Percentiles rank a stretch among this genome's conserved stretches.
Evolutionary conservation across 2,329 filamentous ascomycete genomes (phyloP).

Genomic region (Penicillium sp.): DNA sequence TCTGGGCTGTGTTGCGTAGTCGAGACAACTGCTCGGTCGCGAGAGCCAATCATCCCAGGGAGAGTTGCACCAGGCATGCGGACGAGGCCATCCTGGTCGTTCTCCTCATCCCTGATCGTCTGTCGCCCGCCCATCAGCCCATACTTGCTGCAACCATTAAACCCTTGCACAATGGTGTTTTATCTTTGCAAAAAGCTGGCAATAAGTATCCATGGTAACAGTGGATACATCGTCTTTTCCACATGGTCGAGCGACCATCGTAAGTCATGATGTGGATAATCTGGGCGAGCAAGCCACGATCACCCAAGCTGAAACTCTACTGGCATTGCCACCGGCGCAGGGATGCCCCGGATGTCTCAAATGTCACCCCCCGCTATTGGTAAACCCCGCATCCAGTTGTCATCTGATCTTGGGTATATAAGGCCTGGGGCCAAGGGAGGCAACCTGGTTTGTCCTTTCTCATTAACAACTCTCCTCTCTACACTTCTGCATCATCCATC

Average conservation of each 20-base stretch:
- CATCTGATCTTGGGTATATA: constrained; percentile 28
- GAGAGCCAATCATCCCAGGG: constrained; percentile 1
- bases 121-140: constrained; percentile 2
- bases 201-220: no score
- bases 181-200: not conserved
- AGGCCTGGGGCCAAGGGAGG: not conserved
- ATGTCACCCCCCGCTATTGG: constrained; percentile 19
- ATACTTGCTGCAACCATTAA: not conserved
- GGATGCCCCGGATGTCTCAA: constrained; percentile 22
- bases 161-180: not conserved
- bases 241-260: not conserved
- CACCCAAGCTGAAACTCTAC: constrained; percentile 13
- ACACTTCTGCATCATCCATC: constrained; percentile 4
- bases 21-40: not conserved
- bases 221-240: not conserved
- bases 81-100: constrained; percentile 12
- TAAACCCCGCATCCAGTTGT: constrained; percentile 25
- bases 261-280: not conserved
- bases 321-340: constrained; percentile 17
- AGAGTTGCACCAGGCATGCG: constrained; percentile 5
- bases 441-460: not conserved
- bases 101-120: constrained; percentile 4
- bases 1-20: not conserved
- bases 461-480: constrained; percentile 16
- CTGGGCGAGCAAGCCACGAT: not conserved